phyloP scores from a whole-genome alignment of 2,329 filamentous ascomycete species.

The Lanzia echinophila region DNA sequence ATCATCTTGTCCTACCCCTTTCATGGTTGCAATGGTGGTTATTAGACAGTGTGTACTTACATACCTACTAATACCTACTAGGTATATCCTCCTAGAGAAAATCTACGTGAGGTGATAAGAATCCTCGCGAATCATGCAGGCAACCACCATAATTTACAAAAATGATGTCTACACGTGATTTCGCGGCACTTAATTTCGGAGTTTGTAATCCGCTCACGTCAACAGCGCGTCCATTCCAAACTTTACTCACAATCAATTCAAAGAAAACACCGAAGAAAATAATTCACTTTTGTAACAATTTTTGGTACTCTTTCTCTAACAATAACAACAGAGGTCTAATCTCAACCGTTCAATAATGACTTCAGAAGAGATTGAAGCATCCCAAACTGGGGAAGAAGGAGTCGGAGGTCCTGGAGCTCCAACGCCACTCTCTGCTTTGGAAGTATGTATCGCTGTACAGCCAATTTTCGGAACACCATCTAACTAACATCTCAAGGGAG shows the following conservation, averaged over 20 bases:
- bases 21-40: too few species aligned
- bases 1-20: too few species aligned
- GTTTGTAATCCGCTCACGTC: not conserved
- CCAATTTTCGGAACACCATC: not conserved
- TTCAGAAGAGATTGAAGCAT: slow-evolving; percentile 42
- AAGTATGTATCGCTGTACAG: slow-evolving; percentile 47
- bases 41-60: too few species aligned
- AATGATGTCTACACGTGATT: slow-evolving; percentile 2
- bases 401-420: slow-evolving; percentile 85
- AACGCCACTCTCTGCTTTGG: slow-evolving; percentile 75
- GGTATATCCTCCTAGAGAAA: too few species aligned
- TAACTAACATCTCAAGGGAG: slow-evolving; percentile 50
- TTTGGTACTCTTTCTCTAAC: too few species aligned
- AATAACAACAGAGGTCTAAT: not conserved
- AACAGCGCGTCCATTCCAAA: slow-evolving; percentile 1
- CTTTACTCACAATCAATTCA: not conserved
- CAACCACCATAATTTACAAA: not conserved
- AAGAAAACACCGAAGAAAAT: not conserved
- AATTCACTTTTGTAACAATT: not conserved
- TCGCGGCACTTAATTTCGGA: slow-evolving; percentile 3
- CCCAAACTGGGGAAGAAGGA: slow-evolving; percentile 70
- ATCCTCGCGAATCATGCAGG: not conserved
- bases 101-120: too few species aligned
- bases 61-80: too few species aligned
- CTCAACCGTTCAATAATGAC: slow-evolving; percentile 20